These are phyloP conservation scores for Debaryomyces coudertii DNA, from an alignment of 1,139 yeast species.

Conservation along the genomic window DNA sequence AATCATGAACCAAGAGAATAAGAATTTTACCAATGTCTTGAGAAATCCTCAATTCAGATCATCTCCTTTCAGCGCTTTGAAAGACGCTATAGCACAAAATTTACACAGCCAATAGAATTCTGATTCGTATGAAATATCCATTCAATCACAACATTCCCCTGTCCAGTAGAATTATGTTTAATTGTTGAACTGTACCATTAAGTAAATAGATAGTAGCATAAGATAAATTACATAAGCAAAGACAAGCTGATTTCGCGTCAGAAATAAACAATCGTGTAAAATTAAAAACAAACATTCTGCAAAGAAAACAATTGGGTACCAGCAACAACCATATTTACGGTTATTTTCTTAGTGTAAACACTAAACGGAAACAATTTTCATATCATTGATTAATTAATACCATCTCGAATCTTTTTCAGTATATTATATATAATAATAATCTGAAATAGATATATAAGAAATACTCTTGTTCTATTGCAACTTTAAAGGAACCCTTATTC, in stretches of 20 bases:
- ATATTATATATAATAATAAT: not conserved
- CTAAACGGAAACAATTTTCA: constrained; percentile 4
- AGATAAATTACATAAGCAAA: not conserved
- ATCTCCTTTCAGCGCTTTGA: constrained; percentile 63
- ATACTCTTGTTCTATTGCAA: not conserved
- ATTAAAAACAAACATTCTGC: constrained; percentile 7
- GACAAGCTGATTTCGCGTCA: constrained; percentile 5
- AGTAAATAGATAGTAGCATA: not conserved
- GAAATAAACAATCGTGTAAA: constrained; percentile 8
- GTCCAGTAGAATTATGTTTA: no score
- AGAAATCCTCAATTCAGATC: constrained; percentile 53
- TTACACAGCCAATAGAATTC: constrained; percentile 7
- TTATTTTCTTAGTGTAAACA: constrained; percentile 2
- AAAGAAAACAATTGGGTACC: constrained; percentile 5
- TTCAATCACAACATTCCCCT: not conserved
- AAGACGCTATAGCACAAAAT: constrained; percentile 38
- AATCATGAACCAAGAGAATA: constrained; percentile 56
- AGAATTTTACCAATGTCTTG: constrained; percentile 57
- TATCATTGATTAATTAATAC: not conserved
- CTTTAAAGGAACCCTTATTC: constrained; percentile 2
- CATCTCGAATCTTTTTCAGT: not conserved
- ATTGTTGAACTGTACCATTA: not conserved
- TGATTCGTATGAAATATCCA: not conserved
- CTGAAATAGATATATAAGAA: not conserved
- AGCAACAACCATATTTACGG: constrained; percentile 5